Conservation (phyloP, 441 rosid genomes). For the Kokia cookei region DNA sequence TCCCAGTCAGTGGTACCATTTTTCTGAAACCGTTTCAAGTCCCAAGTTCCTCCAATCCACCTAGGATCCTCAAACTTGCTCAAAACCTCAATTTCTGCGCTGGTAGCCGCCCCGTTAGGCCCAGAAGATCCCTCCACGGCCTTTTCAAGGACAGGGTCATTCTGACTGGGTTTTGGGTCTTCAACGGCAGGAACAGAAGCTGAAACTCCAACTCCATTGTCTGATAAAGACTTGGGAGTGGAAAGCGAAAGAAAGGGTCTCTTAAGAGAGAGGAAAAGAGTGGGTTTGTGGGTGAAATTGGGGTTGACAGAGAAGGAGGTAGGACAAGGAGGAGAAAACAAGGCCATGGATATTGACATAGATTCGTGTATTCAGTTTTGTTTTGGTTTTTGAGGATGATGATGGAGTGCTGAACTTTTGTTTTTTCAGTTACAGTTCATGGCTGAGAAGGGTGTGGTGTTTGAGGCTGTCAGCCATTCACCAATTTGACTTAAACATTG, state of each 20-base stretch:
- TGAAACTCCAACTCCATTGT: constrained; percentile 37
- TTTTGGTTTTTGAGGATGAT: background rate
- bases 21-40: constrained; percentile 66
- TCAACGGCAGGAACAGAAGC: constrained; percentile 25
- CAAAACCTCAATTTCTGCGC: constrained; percentile 16
- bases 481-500: background rate
- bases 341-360: constrained; percentile 44
- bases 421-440: background rate
- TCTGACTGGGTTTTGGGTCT: constrained; percentile 15
- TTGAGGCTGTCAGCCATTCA: background rate
- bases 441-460: background rate
- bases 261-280: constrained; percentile 14
- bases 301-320: constrained; percentile 21
- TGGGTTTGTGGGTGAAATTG: constrained; percentile 21
- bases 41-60: constrained; percentile 89
- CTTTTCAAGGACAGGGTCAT: constrained; percentile 7
- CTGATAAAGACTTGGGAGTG: constrained; percentile 27
- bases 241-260: constrained; percentile 9
- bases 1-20: constrained; percentile 77
- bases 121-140: constrained; percentile 11
- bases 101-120: constrained; percentile 32
- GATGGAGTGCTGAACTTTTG: background rate
- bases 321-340: constrained; percentile 27
- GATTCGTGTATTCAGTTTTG: background rate
- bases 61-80: constrained; percentile 49